These are phyloP conservation scores for Tetrahymena elliotti DNA, from an alignment of 73 alveolate species.

Conservation along the genomic window DNA sequence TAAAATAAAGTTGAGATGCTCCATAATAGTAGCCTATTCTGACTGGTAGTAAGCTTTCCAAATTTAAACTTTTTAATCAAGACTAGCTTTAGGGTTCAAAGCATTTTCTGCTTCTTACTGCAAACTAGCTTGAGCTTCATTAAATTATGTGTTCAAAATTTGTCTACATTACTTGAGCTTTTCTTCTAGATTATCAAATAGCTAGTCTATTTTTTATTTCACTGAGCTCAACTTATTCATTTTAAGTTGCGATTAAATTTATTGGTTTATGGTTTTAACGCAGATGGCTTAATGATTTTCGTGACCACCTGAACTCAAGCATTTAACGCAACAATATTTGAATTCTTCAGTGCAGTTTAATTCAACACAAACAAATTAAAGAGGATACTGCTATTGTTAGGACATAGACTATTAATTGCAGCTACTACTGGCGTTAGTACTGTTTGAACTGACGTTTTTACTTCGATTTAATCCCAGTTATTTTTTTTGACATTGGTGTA, in stretches of 20 bases:
- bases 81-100: neutral
- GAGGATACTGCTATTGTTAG: neutral
- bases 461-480: neutral
- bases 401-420: neutral
- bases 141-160: neutral
- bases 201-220: neutral
- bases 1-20: neutral
- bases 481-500: neutral
- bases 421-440: neutral
- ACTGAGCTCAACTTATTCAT: slow-evolving; percentile 1
- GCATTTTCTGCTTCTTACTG: neutral
- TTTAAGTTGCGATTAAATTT: neutral
- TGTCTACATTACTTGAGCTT: neutral
- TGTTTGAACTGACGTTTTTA: neutral
- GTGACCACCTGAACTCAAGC: neutral
- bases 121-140: neutral
- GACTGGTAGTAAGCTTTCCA: neutral
- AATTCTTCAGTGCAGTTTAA: neutral
- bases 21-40: neutral
- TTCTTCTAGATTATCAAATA: neutral
- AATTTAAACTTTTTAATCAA: neutral
- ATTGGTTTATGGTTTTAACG: neutral
- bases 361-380: neutral
- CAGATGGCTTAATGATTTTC: neutral
- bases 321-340: neutral